Base-by-base conservation (phyloP, 2,329 filamentous ascomycete species). In the Metarhizium sp. region DNA sequence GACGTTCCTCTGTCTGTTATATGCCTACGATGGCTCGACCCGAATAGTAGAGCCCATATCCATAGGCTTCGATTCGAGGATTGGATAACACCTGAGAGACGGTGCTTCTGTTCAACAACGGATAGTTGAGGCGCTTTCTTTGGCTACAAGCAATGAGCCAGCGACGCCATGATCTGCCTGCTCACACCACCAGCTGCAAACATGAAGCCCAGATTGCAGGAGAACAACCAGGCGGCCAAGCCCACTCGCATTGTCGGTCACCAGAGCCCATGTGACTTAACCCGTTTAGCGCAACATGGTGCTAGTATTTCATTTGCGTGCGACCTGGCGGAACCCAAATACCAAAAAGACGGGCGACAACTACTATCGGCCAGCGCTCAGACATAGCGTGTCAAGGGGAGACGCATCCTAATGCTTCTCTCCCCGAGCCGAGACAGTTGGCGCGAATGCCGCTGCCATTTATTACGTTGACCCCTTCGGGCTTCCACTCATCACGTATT, bases 191-290 rank as follows among this genome's bases (percentile, higher is more conserved):
- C 48, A 36, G 50, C 43, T 50, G 51, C 47, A 50, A 49, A 50
- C 51, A 4, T 46, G 43, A 46, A 46, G 43, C 20, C 43, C 18
- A 25, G 10, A 48, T 48, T 48, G 45, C 25, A 30, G 45, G 20
- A 48, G 45, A 29, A 11, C 50, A 57, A 51, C 40, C 52, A 50
- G 32, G n/a, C 25, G 57, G 53, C 43, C 55, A 53, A 56, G 55
- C 55, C 55, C 53, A 55, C 57, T 51, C 52, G 55, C 58, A 53
- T 56, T 53, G 58, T 53, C 46, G 51, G 25, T 34, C 10, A 11
- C 47, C 57, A 56, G 25, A 43, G 53, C 29, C 56, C 55, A 60
- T 58, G 58, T 53, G 55, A 57, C 55, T 51, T 46, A 8, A 13
- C 7, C 45, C 47, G 53, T 51, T 51, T 59, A 58, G 57, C 54